phyloP scores from a whole-genome alignment of 108 stramenopile genomes.

The Thalassiosira profunda region DNA sequence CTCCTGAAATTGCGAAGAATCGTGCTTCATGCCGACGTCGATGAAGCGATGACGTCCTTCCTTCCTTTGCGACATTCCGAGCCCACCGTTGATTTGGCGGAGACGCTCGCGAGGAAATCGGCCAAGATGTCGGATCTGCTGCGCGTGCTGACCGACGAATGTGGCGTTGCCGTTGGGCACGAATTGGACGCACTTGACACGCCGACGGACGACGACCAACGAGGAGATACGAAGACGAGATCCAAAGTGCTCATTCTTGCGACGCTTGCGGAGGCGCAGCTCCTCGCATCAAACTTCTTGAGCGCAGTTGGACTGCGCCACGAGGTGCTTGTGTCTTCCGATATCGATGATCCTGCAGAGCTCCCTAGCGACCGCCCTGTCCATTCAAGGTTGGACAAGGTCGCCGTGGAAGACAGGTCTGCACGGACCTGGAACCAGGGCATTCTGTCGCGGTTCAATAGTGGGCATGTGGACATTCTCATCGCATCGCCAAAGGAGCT shows the following conservation, averaged over 20 bases:
- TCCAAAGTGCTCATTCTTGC: constrained; percentile 79
- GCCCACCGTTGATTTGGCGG: constrained; percentile 51
- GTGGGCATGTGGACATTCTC: constrained; percentile 46
- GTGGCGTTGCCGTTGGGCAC: constrained; percentile 43
- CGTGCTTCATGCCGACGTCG: constrained; percentile 43
- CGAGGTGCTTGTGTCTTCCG: constrained; percentile 34
- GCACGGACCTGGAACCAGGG: constrained; percentile 65
- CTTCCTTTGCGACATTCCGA: constrained; percentile 50
- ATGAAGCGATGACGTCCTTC: constrained; percentile 29
- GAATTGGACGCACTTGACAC: constrained; percentile 2
- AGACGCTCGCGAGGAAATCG: constrained; percentile 52
- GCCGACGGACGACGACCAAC: not conserved
- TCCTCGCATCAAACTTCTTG: constrained; percentile 66
- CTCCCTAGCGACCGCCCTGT: too few relatives aligned
- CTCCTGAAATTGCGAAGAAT: constrained; percentile 37
- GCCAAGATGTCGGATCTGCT: constrained; percentile 75
- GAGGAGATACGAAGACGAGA: constrained; percentile 16
- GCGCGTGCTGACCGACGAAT: constrained; percentile 50
- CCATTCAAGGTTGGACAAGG: too few relatives aligned
- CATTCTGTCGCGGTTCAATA: constrained; percentile 56
- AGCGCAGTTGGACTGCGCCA: constrained; percentile 72
- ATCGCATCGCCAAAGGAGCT: constrained; percentile 65
- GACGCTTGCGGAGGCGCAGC: constrained; percentile 60
- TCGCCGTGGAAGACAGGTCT: not conserved
- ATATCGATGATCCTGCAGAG: not conserved